Percentiles rank a stretch among this genome's conserved stretches.
phyloP scores from a whole-genome alignment of 2,329 filamentous ascomycete genomes.

The Colletotrichum liriopes region DNA sequence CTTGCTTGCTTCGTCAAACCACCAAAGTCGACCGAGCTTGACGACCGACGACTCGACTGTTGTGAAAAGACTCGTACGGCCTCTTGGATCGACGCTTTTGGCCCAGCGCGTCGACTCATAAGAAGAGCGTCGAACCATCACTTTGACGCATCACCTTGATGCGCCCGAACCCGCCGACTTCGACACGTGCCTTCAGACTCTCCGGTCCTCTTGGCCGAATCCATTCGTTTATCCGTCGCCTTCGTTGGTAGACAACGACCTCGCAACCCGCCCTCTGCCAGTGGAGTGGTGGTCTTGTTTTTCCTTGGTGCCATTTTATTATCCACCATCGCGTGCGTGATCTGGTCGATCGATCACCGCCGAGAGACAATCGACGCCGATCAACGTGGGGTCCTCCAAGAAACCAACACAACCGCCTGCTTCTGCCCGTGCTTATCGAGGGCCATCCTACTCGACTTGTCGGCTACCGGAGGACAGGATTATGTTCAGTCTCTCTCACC shows the following conservation, averaged over 20 bases:
- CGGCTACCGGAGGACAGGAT: slow-evolving; percentile 33
- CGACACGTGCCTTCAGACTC: not conserved
- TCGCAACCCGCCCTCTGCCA: not conserved
- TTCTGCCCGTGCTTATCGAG: not conserved
- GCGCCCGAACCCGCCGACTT: not conserved
- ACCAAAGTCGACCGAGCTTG: slow-evolving; percentile 15
- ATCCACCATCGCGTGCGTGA: slow-evolving; percentile 38
- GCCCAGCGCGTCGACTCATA: not conserved
- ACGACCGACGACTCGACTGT: slow-evolving; percentile 9
- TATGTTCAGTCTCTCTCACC: slow-evolving; percentile 47
- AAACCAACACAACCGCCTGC: slow-evolving; percentile 10
- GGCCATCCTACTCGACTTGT: not conserved
- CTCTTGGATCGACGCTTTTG: not conserved
- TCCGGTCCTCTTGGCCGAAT: slow-evolving; percentile 17
- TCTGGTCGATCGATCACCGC: slow-evolving; percentile 39
- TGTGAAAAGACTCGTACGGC: slow-evolving; percentile 1
- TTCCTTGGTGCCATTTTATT: slow-evolving; percentile 37
- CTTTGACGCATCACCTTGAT: not conserved
- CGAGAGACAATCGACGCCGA: slow-evolving; percentile 36
- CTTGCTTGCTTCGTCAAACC: slow-evolving; percentile 25
- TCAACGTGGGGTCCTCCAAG: slow-evolving; percentile 35
- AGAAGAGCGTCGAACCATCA: not conserved
- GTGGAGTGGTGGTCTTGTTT: slow-evolving; percentile 36
- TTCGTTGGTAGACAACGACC: slow-evolving; percentile 7
- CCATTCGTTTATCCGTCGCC: slow-evolving; percentile 33